A percentile compares a stretch with the other conserved stretches of the same genome.
phyloP scores from a whole-genome alignment of 2,329 filamentous ascomycete genomes.

The Neonectria faginata region DNA sequence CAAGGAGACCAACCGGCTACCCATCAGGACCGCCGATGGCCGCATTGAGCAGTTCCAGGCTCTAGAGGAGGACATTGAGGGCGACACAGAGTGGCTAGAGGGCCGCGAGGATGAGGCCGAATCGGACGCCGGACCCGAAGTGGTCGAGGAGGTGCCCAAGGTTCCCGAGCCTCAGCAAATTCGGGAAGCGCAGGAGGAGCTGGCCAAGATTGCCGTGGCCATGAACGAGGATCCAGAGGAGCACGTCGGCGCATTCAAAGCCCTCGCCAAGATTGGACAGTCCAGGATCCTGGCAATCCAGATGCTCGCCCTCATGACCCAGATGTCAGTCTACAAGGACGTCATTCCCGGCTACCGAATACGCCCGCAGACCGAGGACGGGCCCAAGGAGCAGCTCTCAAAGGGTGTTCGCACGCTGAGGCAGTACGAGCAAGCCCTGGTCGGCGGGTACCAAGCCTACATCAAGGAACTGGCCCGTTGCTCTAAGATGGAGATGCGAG shows the following conservation, averaged over 20 bases:
- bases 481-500: slow-evolving; percentile 66
- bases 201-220: slow-evolving; percentile 82
- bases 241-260: slow-evolving; percentile 82
- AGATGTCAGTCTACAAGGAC: slow-evolving; percentile 93
- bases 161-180: slow-evolving; percentile 84
- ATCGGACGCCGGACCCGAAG: slow-evolving; percentile 60
- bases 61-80: slow-evolving; percentile 67
- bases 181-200: slow-evolving; percentile 87
- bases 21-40: slow-evolving; percentile 88
- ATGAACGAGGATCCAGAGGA: slow-evolving; percentile 96
- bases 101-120: slow-evolving; percentile 67
- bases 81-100: slow-evolving; percentile 73
- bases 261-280: slow-evolving; percentile 78
- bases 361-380: slow-evolving; percentile 80
- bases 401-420: slow-evolving; percentile 89
- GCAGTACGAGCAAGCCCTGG: slow-evolving; percentile 86
- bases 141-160: slow-evolving; percentile 66
- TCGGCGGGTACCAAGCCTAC: slow-evolving; percentile 87
- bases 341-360: slow-evolving; percentile 97
- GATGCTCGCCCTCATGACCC: slow-evolving; percentile 87
- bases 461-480: slow-evolving; percentile 79
- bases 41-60: slow-evolving; percentile 70
- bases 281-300: slow-evolving; percentile 79
- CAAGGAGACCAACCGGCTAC: slow-evolving; percentile 79
- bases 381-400: slow-evolving; percentile 82